These are phyloP conservation scores for Fusarium clavum DNA, from an alignment of 2,329 filamentous ascomycete genomes.

Conservation along the genomic window DNA sequence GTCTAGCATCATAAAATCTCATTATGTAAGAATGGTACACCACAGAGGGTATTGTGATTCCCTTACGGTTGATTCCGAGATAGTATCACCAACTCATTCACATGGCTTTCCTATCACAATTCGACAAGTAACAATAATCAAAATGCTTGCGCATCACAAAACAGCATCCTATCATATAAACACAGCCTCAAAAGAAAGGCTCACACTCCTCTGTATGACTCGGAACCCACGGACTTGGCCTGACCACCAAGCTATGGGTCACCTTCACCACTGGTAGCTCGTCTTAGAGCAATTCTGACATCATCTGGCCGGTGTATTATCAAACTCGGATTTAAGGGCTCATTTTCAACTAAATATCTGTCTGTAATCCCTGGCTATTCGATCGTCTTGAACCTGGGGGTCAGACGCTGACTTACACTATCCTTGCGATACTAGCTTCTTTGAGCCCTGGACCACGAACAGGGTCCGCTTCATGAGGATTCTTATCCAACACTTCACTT, in stretches of 20 bases:
- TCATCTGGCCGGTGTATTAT: background rate
- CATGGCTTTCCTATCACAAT: background rate
- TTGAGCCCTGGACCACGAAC: constrained; percentile 11
- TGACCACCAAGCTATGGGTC: constrained; percentile 14
- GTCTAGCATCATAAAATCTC: too few relatives aligned
- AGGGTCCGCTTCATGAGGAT: constrained; percentile 2
- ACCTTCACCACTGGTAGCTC: constrained; percentile 2
- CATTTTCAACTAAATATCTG: background rate
- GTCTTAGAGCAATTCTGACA: constrained; percentile 9
- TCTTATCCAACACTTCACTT: constrained; percentile 1
- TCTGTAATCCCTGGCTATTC: background rate
- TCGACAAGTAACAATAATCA: background rate
- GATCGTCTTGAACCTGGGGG: background rate
- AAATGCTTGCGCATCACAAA: constrained; percentile 1
- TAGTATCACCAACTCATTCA: constrained; percentile 6
- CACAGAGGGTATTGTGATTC: background rate
- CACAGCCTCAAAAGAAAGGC: background rate
- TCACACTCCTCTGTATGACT: background rate
- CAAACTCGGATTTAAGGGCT: background rate
- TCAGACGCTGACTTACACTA: constrained; percentile 32
- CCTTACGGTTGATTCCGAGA: background rate
- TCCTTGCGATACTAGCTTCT: constrained; percentile 21
- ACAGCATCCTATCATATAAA: background rate
- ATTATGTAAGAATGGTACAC: background rate
- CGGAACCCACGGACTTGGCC: background rate